Evolutionary conservation across 805 yeast genomes (phyloP), one percentile per base, ranked within the genome.

Genomic region (Ogataea degrootiae): DNA sequence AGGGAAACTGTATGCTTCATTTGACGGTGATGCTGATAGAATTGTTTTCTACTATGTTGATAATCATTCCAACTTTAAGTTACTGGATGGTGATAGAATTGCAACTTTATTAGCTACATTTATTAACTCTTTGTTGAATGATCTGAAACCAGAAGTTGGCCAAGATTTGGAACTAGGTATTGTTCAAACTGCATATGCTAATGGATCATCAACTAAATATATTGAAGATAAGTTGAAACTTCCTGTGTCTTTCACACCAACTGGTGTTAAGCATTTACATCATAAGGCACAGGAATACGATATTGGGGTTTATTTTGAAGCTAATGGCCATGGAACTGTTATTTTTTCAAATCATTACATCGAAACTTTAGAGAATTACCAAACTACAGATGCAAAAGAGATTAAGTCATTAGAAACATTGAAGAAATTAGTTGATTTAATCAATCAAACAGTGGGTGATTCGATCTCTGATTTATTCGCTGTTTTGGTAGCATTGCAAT

Each of bases 271-370:
- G 67, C 96, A 94, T 69, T 72, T 94, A 53, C 99, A 94, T 64
- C 97, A 92, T 61, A 96, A 90, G 43, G 94, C 96, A 1, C 80
- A 77, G 50, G 75, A 80, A 39, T 94, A 79, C 61, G 98, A 90
- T 60, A 76, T 92, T 51, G 99, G 99, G 23, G 83, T 94, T 15
- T 94, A 94, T 68, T 94, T 94, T 59, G 99, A 94, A 71, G 99
- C 99, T 45, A 94, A 94, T 63, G 99, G 99, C n/a, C 99, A 94
- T 63, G 99, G 99, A 14, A 94, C 99, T 0, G 96, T 92, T 6
- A 73, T 89, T 19, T 94, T 94, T 63, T 80, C 87, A 5, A 74
- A 79, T 0, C 64, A 69, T 14, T 79, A 73, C 43, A 49, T 80
- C 46, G 66, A 69, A 16, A 70, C 71, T 6, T 72, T 79, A 48